phyloP scores from a whole-genome alignment of 352 stramenopile genomes.

The Pythium brachiatum region DNA sequence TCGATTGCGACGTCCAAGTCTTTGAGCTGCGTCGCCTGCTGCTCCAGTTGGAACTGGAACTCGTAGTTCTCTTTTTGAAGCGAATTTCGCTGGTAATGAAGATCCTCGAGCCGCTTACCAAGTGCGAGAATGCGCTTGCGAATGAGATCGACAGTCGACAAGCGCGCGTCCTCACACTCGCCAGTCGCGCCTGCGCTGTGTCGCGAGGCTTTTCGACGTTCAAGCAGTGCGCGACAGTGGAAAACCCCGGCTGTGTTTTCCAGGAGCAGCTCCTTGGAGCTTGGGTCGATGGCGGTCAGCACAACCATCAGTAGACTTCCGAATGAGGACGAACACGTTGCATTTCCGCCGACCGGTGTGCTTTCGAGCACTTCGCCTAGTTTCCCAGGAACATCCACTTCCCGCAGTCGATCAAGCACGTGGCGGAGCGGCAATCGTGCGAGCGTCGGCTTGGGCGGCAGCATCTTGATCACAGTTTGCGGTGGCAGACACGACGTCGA shows the following conservation, averaged over 20 bases:
- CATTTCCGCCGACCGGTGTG: not conserved
- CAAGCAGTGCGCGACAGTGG: constrained; percentile 52
- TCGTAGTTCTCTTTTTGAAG: constrained; percentile 79
- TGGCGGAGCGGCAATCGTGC: constrained; percentile 30
- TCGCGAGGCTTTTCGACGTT: constrained; percentile 28
- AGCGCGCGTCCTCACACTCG: constrained; percentile 1
- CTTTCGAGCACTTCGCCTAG: constrained; percentile 31
- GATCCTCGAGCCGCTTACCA: constrained; percentile 60
- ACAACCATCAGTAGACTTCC: constrained; percentile 43
- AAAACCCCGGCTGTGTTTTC: constrained; percentile 45
- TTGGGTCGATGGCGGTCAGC: constrained; percentile 41
- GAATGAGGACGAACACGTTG: constrained; percentile 17
- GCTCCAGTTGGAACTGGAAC: constrained; percentile 62
- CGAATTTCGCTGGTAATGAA: constrained; percentile 68
- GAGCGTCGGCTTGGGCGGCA: constrained; percentile 29
- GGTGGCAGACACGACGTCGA: constrained; percentile 17
- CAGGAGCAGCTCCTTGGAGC: constrained; percentile 33
- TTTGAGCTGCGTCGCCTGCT: constrained; percentile 44
- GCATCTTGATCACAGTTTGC: constrained; percentile 48
- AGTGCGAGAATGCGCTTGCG: constrained; percentile 58
- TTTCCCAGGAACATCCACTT: constrained; percentile 33
- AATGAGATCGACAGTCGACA: constrained; percentile 43
- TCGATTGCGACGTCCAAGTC: constrained; percentile 40
- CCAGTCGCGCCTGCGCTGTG: constrained; percentile 2
- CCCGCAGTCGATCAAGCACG: constrained; percentile 38